Evolutionary conservation across 2,329 filamentous ascomycete species (phyloP), one percentile per base, ranked within the genome.

Genomic region (Calonectria hongkongensis): DNA sequence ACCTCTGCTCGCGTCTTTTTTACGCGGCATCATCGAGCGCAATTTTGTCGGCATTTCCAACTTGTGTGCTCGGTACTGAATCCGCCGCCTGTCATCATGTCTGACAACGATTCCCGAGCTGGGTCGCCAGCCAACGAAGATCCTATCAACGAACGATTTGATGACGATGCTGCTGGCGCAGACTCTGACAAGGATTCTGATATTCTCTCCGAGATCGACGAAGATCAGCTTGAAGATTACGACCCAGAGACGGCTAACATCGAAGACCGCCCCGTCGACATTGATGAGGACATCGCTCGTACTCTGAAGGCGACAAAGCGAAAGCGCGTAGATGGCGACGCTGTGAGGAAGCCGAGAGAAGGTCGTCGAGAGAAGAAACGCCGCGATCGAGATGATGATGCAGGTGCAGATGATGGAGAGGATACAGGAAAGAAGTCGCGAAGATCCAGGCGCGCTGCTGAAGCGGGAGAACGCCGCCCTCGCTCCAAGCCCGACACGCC

Each of bases 261-360:
- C 47, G 90, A 92, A 80, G 89, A 92, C 80, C 87, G 90, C 28
- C 91, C 91, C 0, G 87, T 92, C n/a, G 90, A 91, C 33, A 93
- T 93, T 74, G 92, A 93, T 78, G 92, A 93, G 78, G 91, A 93
- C 74, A 87, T 90, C 68, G 90, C 91, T 8, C 88, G 89, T 70
- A 92, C 90, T 3, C 83, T 93, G 39, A 93, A 93, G 82, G 91
- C 90, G 0, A 87, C 87, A n/a, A 92, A 92, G 83, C 85, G 91
- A 71, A 93, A 93, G 85, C 90, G 94, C 70, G 81, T 87, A 10
- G 93, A 90, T 41, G 92, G 92, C 65, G 91, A 89, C 36, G 88
- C 89, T 62, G 84, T 88, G 51, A 94, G 94, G 84, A 97, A 95
- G 85, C 93, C 94, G 66, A 92, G 93, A 82, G 93, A 92, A 79